Conservation (phyloP, 371 early-diverging fungal genomes). For the Mortierella sp. region DNA sequence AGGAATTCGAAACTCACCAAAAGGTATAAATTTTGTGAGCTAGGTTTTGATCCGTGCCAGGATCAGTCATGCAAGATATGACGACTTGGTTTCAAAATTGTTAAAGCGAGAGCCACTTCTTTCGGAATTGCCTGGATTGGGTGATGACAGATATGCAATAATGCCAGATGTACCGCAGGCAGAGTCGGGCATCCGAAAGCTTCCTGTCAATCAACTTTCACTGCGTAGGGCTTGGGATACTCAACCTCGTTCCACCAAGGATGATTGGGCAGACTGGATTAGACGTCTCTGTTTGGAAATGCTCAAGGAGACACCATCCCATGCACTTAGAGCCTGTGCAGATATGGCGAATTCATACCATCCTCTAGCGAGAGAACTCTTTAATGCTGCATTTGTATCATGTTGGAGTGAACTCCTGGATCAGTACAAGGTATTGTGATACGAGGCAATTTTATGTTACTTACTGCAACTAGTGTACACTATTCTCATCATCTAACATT, state of each 20-base stretch:
- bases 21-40: neutral
- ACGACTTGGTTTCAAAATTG: conserved; percentile 78
- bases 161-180: conserved; percentile 53
- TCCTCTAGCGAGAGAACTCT: conserved; percentile 91
- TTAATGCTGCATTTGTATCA: conserved; percentile 97
- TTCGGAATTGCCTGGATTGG: conserved; percentile 65
- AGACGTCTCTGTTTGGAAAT: conserved; percentile 91
- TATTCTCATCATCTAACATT: neutral
- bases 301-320: conserved; percentile 96
- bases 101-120: conserved; percentile 82
- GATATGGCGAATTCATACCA: conserved; percentile 85
- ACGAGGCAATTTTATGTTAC: neutral
- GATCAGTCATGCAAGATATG: conserved; percentile 81
- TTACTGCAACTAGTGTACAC: neutral
- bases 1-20: neutral
- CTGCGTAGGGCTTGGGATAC: conserved; percentile 96
- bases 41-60: conserved; percentile 74
- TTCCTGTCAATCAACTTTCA: conserved; percentile 90
- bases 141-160: conserved; percentile 58
- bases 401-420: conserved; percentile 96
- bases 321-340: conserved; percentile 93
- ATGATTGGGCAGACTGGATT: conserved; percentile 98
- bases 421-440: conserved; percentile 75
- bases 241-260: conserved; percentile 89
- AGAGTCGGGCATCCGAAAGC: conserved; percentile 66